A percentile compares a stretch with the other conserved stretches of the same genome.
phyloP scores from a whole-genome alignment of 2,329 filamentous ascomycete species.

The Ampelomyces quisqualis region DNA sequence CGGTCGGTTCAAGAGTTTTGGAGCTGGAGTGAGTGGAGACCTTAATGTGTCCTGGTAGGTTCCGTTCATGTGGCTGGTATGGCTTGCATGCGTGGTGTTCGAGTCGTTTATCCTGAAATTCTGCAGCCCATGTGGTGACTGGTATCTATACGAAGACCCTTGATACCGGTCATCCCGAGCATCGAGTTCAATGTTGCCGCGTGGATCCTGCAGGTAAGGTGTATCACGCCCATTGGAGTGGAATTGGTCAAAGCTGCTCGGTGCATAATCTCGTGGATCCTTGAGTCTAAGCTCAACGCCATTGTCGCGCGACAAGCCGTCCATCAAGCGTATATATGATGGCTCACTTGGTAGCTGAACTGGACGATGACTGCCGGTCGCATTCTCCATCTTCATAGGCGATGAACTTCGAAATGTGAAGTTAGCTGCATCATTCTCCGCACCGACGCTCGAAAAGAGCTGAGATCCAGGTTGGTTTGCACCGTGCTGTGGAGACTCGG shows the following conservation, averaged over 20 bases:
- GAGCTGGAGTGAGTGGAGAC: constrained; percentile 13
- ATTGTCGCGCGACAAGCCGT: constrained; percentile 25
- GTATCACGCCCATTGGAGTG: no score
- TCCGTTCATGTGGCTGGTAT: no score
- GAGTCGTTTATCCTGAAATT: no score
- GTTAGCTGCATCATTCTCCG: constrained; percentile 8
- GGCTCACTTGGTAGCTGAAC: constrained; percentile 21
- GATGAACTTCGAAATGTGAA: constrained; percentile 26
- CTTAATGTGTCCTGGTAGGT: constrained; percentile 2
- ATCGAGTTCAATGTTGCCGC: no score
- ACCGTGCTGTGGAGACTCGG: constrained; percentile 4
- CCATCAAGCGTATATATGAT: constrained; percentile 38
- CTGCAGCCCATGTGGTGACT: constrained; percentile 20
- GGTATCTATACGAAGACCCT: no score
- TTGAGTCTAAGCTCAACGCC: constrained; percentile 28
- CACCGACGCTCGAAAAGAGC: constrained; percentile 4
- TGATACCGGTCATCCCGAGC: no score
- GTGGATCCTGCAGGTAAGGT: no score
- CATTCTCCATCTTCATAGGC: constrained; percentile 10
- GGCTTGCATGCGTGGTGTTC: no score
- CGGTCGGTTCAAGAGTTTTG: constrained; percentile 14
- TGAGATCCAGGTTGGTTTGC: constrained; percentile 6
- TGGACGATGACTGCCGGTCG: not conserved
- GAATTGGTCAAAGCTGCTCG: not conserved
- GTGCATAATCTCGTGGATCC: constrained; percentile 25